phyloP scores from a whole-genome alignment of 129 eudicot species.

The Ambrosia artemisiifolia region DNA sequence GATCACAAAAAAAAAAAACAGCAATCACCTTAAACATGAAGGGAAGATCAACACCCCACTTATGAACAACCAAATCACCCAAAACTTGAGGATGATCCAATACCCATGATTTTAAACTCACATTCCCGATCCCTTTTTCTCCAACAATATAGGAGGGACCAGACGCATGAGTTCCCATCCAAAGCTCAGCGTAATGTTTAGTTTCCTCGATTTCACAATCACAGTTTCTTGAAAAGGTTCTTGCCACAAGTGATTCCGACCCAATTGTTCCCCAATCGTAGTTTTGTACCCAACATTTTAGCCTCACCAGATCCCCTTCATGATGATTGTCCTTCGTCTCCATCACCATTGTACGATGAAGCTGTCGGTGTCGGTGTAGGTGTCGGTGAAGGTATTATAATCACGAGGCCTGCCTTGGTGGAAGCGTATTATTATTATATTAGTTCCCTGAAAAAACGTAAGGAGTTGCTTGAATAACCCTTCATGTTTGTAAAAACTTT shows the following conservation, averaged over 20 bases:
- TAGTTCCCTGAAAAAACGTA: slow-evolving; percentile 1
- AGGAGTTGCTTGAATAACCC: not conserved
- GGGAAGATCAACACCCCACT: slow-evolving; percentile 80
- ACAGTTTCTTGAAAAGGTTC: slow-evolving; percentile 44
- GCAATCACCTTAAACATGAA: slow-evolving; percentile 74
- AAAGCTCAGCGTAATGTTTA: slow-evolving; percentile 75
- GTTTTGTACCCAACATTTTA: slow-evolving; percentile 65
- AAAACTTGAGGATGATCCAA: slow-evolving; percentile 59
- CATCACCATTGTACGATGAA: slow-evolving; percentile 36
- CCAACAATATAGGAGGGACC: slow-evolving; percentile 65
- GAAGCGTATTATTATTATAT: too few relatives aligned
- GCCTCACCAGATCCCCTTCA: slow-evolving; percentile 36
- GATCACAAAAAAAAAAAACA: not conserved
- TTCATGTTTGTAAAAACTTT: not conserved
- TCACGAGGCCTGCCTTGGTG: slow-evolving; percentile 4
- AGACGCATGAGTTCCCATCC: slow-evolving; percentile 98
- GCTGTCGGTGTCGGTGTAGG: not conserved
- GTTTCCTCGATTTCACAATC: slow-evolving; percentile 34
- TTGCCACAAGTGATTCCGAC: slow-evolving; percentile 58
- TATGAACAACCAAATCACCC: slow-evolving; percentile 60
- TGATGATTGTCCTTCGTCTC: slow-evolving; percentile 31
- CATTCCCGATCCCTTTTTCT: slow-evolving; percentile 18
- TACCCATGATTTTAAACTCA: slow-evolving; percentile 70
- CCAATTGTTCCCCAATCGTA: slow-evolving; percentile 87
- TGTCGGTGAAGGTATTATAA: slow-evolving; percentile 3